phyloP scores from a whole-genome alignment of 192 early-diverging fungal species.

The Phycomyces blakesleeanus region DNA sequence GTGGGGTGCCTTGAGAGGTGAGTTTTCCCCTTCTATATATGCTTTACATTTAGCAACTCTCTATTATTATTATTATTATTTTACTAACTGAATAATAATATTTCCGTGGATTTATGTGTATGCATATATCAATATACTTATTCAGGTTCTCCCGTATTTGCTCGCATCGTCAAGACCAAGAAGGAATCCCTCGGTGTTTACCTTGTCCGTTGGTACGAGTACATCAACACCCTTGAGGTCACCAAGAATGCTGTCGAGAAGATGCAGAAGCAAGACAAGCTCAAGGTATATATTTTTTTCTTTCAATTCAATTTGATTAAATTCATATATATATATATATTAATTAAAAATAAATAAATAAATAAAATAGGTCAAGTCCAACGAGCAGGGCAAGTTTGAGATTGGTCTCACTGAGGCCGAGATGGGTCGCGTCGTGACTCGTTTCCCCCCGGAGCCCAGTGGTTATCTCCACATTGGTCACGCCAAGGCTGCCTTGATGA shows the following conservation, averaged over 20 bases:
- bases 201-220: conserved; percentile 78
- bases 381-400: conserved; percentile 92
- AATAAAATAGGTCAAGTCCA: conserved; percentile 40
- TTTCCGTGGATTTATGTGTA: background rate
- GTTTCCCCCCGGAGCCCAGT: conserved; percentile 98
- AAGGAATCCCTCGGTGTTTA: conserved; percentile 62
- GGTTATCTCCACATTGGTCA: conserved; percentile 99
- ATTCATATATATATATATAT: too few species aligned
- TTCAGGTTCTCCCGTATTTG: conserved; percentile 72
- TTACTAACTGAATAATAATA: background rate
- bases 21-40: too few species aligned
- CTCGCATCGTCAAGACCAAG: conserved; percentile 72
- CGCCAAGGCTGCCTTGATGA: conserved; percentile 96
- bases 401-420: conserved; percentile 79
- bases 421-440: conserved; percentile 88
- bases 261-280: conserved; percentile 44
- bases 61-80: background rate
- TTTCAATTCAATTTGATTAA: too few species aligned
- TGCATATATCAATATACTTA: background rate
- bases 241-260: conserved; percentile 44
- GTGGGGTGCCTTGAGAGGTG: conserved; percentile 84
- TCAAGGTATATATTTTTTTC: conserved; percentile 34
- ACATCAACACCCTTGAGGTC: conserved; percentile 60
- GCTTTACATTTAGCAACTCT: too few species aligned
- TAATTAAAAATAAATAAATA: too few species aligned